These are phyloP conservation scores for Lepidium sativum DNA, from an alignment of 345 rosid species.

Conservation along the genomic window DNA sequence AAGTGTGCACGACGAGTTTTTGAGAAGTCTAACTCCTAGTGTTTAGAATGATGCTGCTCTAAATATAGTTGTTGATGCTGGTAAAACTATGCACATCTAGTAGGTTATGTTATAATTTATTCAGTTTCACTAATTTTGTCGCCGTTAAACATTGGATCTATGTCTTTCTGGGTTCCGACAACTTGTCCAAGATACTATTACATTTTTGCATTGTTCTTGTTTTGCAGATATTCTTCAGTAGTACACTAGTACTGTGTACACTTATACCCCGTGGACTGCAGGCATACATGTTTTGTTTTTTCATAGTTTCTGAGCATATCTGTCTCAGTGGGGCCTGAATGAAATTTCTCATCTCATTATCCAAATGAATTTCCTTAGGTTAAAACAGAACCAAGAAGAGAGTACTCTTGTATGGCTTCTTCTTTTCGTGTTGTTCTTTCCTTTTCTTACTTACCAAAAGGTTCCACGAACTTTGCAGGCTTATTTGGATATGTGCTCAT, in stretches of 20 bases:
- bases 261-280: not conserved
- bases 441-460: constrained; percentile 20
- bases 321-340: constrained; percentile 1
- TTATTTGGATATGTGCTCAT: constrained; percentile 23
- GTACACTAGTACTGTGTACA: constrained; percentile 2
- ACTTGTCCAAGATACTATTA: not conserved
- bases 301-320: not conserved
- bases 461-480: constrained; percentile 34
- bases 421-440: not conserved
- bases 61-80: not conserved
- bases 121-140: not conserved
- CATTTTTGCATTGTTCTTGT: not conserved
- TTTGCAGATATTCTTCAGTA: constrained; percentile 2
- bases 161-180: not conserved
- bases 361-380: not conserved
- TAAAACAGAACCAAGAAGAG: not conserved
- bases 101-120: not conserved
- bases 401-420: not conserved
- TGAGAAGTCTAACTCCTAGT: not conserved
- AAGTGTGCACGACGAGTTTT: not conserved
- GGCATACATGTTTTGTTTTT: not conserved
- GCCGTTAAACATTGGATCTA: not conserved
- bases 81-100: not conserved
- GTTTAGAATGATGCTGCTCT: not conserved
- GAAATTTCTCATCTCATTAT: not conserved